Conservation (phyloP, 2,329 filamentous ascomycete species). For the Hymenotorrendiella dingleyae region DNA sequence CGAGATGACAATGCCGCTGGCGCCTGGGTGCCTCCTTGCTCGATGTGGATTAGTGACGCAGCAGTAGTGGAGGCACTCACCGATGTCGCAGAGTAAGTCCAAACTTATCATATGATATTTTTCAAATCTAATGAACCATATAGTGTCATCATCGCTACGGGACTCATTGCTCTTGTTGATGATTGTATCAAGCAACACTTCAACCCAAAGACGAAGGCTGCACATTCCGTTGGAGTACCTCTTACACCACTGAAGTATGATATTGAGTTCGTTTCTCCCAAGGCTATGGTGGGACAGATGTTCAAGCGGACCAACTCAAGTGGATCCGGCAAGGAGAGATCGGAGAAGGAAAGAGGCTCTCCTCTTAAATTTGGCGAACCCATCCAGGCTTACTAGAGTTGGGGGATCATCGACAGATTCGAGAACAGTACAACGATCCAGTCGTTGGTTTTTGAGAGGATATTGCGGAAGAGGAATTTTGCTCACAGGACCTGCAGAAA, state of each 20-base stretch:
- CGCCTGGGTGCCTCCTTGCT: conserved; percentile 85
- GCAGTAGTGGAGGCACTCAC: conserved; percentile 59
- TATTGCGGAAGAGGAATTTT: no score
- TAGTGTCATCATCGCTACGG: conserved; percentile 85
- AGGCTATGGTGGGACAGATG: conserved; percentile 56
- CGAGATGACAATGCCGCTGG: conserved; percentile 69
- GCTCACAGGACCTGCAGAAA: no score
- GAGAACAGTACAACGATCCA: no score
- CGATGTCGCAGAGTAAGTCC: conserved; percentile 80
- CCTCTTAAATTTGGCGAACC: conserved; percentile 5
- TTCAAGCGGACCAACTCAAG: conserved; percentile 45
- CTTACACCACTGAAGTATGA: conserved; percentile 42
- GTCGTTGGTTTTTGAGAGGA: no score
- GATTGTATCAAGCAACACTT: conserved; percentile 68
- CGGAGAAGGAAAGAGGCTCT: conserved; percentile 5
- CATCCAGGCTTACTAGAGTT: no score
- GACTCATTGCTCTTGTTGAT: conserved; percentile 80
- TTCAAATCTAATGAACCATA: conserved; percentile 9
- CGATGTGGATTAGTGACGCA: conserved; percentile 81
- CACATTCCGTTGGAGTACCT: conserved; percentile 46
- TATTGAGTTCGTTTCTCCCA: conserved; percentile 57
- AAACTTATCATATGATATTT: background rate
- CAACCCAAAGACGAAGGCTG: conserved; percentile 34
- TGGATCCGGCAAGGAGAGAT: conserved; percentile 16
- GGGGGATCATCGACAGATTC: no score